Evolutionary conservation across 495 filamentous ascomycete species (phyloP).

Genomic region (Gamarada debralockiae): DNA sequence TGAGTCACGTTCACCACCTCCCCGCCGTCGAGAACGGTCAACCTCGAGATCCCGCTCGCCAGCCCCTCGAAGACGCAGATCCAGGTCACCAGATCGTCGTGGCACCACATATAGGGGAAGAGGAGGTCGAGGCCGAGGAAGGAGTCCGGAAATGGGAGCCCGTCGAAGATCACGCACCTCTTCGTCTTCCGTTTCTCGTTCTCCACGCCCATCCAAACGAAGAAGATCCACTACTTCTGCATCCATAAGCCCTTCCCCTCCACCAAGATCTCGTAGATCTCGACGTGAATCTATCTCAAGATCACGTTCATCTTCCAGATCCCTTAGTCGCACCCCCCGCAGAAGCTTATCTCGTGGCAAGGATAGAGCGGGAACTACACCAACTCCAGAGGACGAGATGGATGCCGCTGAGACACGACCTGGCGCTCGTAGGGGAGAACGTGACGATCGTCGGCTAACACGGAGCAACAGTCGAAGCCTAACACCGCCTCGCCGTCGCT

Average conservation of each 20-base stretch:
- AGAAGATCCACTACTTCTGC: slow-evolving; percentile 20
- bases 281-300: slow-evolving; percentile 28
- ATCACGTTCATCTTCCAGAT: slow-evolving; percentile 17
- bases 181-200: slow-evolving; percentile 16
- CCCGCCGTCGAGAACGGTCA: slow-evolving; percentile 32
- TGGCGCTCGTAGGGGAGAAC: slow-evolving; percentile 17
- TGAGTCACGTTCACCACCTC: slow-evolving; percentile 37
- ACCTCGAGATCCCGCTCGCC: slow-evolving; percentile 41
- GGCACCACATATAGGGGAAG: slow-evolving; percentile 25
- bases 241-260: slow-evolving; percentile 26
- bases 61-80: slow-evolving; percentile 25
- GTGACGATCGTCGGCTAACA: slow-evolving; percentile 27
- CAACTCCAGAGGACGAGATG: slow-evolving; percentile 9
- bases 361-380: slow-evolving; percentile 2
- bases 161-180: slow-evolving; percentile 19
- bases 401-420: slow-evolving; percentile 4
- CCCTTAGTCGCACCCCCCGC: slow-evolving; percentile 18
- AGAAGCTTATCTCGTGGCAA: slow-evolving; percentile 16
- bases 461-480: slow-evolving; percentile 29
- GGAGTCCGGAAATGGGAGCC: slow-evolving; percentile 17
- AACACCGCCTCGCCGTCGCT: slow-evolving; percentile 33
- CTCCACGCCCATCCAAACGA: slow-evolving; percentile 15
- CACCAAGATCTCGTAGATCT: slow-evolving; percentile 21
- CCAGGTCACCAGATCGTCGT: slow-evolving; percentile 22
- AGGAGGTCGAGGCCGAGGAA: slow-evolving; percentile 26